Evolutionary conservation across 2,329 filamentous ascomycete genomes (phyloP).

Genomic region (Sclerotinia nivalis): DNA sequence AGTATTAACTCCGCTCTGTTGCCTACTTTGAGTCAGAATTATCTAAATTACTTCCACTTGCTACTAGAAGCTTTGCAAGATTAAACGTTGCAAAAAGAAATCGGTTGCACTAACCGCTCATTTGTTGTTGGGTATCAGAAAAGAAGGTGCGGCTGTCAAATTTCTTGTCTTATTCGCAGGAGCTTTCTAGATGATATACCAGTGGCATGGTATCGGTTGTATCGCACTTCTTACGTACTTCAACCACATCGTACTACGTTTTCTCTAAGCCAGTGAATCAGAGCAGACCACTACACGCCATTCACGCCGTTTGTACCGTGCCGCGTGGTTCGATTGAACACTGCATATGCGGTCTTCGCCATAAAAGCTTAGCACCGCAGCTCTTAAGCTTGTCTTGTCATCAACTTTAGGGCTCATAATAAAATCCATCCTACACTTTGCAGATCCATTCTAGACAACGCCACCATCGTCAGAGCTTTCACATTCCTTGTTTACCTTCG

Average conservation of each 20-base stretch:
- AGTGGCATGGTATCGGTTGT: conserved; percentile 5
- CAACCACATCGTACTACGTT: neutral
- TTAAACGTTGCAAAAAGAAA: neutral
- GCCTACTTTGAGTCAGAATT: conserved; percentile 1
- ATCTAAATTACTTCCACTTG: neutral
- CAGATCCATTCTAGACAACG: neutral
- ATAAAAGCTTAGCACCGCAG: neutral
- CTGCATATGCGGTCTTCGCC: neutral
- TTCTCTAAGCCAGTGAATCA: conserved; percentile 3
- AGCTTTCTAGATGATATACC: neutral
- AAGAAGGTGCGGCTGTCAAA: conserved; percentile 7
- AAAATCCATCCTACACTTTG: neutral
- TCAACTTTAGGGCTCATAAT: neutral
- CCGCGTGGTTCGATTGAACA: conserved; percentile 3
- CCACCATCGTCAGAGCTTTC: neutral
- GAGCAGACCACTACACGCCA: neutral
- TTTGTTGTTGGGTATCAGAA: neutral
- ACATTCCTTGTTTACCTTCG: neutral
- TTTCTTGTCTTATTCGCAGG: conserved; percentile 4
- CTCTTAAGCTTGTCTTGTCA: neutral
- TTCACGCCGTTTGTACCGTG: conserved; percentile 5
- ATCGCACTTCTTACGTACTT: conserved; percentile 5
- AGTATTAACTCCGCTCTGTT: conserved; percentile 10
- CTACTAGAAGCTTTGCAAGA: neutral
- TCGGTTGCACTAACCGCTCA: neutral